phyloP scores from a whole-genome alignment of 163 green algal species.

The Scenedesmus sp. region DNA sequence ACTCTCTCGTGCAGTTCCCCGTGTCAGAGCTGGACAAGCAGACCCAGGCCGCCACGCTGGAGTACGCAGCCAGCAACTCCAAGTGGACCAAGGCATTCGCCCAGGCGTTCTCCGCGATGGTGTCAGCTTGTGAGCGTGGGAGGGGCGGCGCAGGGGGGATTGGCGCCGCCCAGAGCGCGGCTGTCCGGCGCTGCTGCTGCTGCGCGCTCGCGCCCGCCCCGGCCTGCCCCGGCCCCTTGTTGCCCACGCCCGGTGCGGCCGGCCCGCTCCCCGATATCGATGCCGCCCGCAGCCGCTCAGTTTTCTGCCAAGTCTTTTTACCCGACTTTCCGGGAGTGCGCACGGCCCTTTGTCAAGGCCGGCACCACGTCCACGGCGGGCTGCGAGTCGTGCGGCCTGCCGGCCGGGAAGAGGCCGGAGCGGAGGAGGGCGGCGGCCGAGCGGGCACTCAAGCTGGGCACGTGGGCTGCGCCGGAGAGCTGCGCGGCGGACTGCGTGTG shows the following conservation, averaged over 20 bases:
- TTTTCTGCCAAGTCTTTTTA: background rate
- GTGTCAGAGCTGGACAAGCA: too few species aligned
- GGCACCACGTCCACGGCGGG: too few species aligned
- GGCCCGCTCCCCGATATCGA: background rate
- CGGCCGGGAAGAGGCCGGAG: too few species aligned
- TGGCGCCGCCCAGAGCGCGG: background rate
- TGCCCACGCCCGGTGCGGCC: background rate
- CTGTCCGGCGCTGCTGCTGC: background rate
- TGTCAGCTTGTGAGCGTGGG: background rate
- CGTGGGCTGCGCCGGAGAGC: too few species aligned
- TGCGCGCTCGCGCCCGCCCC: background rate
- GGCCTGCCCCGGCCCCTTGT: background rate
- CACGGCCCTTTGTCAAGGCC: too few species aligned
- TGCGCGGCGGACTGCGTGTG: too few species aligned
- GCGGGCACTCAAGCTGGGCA: too few species aligned
- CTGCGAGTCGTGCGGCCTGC: too few species aligned
- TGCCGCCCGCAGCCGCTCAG: background rate
- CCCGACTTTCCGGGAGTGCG: background rate
- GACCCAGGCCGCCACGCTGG: background rate
- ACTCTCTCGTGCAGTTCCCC: slow-evolving; percentile 4
- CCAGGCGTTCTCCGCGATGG: slow-evolving; percentile 15
- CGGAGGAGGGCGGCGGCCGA: too few species aligned
- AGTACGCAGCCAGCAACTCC: slow-evolving; percentile 14
- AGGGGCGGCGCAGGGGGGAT: slow-evolving; percentile 5
- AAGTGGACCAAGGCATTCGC: too few species aligned